Evolutionary conservation across 768 basidiomycete genomes (phyloP).

Genomic region (Mycena albidolilacea): DNA sequence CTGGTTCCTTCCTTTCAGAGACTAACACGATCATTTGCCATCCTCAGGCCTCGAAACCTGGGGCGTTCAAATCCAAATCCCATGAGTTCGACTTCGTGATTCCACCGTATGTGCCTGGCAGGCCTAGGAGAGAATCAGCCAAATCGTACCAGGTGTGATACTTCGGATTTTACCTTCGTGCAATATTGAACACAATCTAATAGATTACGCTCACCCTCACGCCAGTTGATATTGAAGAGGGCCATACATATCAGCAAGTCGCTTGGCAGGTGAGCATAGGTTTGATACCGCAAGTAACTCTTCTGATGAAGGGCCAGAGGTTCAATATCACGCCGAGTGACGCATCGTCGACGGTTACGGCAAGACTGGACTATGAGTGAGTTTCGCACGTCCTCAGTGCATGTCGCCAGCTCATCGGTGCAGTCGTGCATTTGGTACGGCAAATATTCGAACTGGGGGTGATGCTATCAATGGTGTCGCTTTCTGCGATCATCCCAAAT

Average conservation of each 20-base stretch:
- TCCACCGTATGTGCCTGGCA: slow-evolving; percentile 2
- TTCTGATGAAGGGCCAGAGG: slow-evolving; percentile 1
- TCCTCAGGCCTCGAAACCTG: slow-evolving; percentile 6
- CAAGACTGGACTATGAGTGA: slow-evolving; percentile 6
- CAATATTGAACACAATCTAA: neutral
- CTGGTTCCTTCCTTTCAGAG: neutral
- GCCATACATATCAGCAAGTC: slow-evolving; percentile 6
- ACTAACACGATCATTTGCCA: neutral
- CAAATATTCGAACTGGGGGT: too few relatives aligned
- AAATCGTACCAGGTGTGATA: slow-evolving; percentile 6
- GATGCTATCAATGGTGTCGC: too few relatives aligned
- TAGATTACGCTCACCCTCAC: slow-evolving; percentile 13
- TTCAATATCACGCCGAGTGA: neutral
- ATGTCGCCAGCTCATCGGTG: slow-evolving; percentile 1
- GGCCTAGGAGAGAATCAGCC: neutral
- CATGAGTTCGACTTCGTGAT: slow-evolving; percentile 7
- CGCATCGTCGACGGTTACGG: neutral
- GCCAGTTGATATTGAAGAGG: slow-evolving; percentile 11
- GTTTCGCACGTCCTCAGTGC: slow-evolving; percentile 1
- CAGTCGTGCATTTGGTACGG: neutral
- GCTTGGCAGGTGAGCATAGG: slow-evolving; percentile 9
- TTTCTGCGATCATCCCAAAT: too few relatives aligned
- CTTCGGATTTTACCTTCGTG: neutral
- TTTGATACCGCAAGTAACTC: neutral
- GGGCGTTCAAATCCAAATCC: neutral